Evolutionary conservation across 305 asterid genomes (phyloP), one percentile per base, ranked within the genome.

Genomic region (Petunia hybrid): DNA sequence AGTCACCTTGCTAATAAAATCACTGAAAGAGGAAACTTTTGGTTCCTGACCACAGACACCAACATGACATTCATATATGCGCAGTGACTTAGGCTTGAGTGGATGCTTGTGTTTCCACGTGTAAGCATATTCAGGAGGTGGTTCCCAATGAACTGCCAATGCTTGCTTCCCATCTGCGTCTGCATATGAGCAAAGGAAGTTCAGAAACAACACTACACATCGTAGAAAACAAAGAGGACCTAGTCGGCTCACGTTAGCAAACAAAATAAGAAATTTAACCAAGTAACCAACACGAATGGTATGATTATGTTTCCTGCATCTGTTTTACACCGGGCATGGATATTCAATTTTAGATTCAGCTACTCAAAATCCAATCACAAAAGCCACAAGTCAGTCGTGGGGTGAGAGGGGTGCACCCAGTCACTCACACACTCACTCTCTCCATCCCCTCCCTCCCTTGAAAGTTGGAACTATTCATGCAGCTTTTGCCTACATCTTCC

Each of bases 61-160:
- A 85, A 96, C 91, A 87, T 96, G 99, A 70, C 98, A 94, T 85
- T 96, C 99, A 84, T 96, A 96, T 78, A 94, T 91, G 80, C 99
- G 97, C 85, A 96, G 86, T 40, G 97, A 91, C 82, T 89, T 93
- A 63, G 99, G 98, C 78, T 91, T 93, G 81, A 88, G 83, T 45
- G 97, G 98, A 82, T 82, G 91, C 78, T 89, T 87, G 87, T 93
- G 90, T 85, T 83, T 94, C 99, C 99, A 96, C 79, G 75, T 91
- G 87, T 96, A 90, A 82, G 90, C 87, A 82, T 85, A 83, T 83
- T 93, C 98, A 8, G 98, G 97, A 88, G 97, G 90, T 69, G 98
- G 98, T 87, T 96, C 99, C 99, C 99, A 96, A 60, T 94, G 98
- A 82, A 96, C 91, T 39, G 98, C 99, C 89, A 80, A 91, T 83